phyloP scores from a whole-genome alignment of 139 green algal genomes.

The Chlamydomonas incerta region DNA sequence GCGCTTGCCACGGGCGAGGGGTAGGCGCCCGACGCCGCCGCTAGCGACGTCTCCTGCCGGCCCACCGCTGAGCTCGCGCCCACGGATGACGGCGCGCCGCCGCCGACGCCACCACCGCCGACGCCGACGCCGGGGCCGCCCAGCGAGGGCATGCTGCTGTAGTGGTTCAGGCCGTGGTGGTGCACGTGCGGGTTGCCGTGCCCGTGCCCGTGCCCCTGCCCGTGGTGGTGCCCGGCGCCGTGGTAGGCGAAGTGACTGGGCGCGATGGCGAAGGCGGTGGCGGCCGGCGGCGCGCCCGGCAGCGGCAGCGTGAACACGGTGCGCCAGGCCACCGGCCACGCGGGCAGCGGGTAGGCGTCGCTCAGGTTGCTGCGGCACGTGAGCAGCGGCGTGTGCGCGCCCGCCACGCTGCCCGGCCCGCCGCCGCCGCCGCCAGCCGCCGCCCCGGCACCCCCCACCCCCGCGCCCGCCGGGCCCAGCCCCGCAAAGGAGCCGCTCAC shows the following conservation, averaged over 20 bases:
- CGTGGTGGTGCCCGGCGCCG: too few relatives aligned
- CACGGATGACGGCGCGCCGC: background rate
- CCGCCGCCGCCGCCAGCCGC: background rate
- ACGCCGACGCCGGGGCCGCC: background rate
- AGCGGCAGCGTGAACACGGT: background rate
- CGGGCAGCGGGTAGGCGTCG: background rate
- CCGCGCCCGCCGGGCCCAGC: too few relatives aligned
- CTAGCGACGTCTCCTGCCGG: background rate
- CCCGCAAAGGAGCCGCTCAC: background rate
- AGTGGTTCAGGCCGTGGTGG: background rate
- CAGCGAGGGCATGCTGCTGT: too few relatives aligned
- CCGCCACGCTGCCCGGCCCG: background rate
- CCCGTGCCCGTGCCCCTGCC: too few relatives aligned
- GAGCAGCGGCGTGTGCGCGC: background rate
- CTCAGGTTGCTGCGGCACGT: background rate
- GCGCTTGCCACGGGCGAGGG: conserved; percentile 9
- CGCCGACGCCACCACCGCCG: too few relatives aligned
- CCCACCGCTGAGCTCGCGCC: background rate
- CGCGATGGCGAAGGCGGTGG: background rate
- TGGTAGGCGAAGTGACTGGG: background rate
- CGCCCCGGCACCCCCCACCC: too few relatives aligned
- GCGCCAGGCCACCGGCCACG: conserved; percentile 24
- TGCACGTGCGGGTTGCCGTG: background rate
- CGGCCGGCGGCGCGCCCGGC: background rate
- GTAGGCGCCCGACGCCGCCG: background rate